Evolutionary conservation across 1,139 yeast genomes (phyloP), one percentile per base, ranked within the genome.

Genomic region (Pichia sp.): DNA sequence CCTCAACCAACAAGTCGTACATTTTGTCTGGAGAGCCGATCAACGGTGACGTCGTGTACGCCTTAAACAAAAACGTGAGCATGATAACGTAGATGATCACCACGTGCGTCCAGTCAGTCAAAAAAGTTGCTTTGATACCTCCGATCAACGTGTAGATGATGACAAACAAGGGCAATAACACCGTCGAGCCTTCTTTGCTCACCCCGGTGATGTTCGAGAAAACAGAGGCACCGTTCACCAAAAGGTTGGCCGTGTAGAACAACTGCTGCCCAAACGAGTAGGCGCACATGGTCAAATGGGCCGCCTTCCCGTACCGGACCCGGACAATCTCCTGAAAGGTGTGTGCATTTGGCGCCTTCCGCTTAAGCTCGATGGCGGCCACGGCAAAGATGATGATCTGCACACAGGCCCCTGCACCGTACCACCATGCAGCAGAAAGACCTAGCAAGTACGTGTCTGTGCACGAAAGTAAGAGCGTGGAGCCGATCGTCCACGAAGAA

Each of bases 321-420:
- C 70, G 71, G 55, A 78, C 71, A 49, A 77, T 75, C 64, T 79
- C 83, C 63, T 77, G 75, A 63, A 77, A 78, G 4, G 82, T 78
- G 63, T 79, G 82, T 7, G 82, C 82, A 51, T 73, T 73, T 3
- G 83, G 82, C 15, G 82, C 81, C 59, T 78, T 72, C 65, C 77
- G 77, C 65, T 79, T 79, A 41, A 79, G 79, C 63, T 78, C 77
- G 55, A 79, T 77, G 32, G 82, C 83, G 57, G 77, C 68, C 59
- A 79, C 75, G 6, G 81, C 74, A 64, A 79, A 79, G 41, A 78
- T 70, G 29, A 78, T 74, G 58, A 79, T 78, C 62, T 79, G 83
- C 55, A 77, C 76, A 44, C 79, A 72, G 3, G 82, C 82, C 56
- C 83, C 83, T 13, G 80, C 79, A 34, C 81, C 82, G 62, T 77